Conservation (phyloP, 1,139 yeast species). For the Magnusiomyces sp. region DNA sequence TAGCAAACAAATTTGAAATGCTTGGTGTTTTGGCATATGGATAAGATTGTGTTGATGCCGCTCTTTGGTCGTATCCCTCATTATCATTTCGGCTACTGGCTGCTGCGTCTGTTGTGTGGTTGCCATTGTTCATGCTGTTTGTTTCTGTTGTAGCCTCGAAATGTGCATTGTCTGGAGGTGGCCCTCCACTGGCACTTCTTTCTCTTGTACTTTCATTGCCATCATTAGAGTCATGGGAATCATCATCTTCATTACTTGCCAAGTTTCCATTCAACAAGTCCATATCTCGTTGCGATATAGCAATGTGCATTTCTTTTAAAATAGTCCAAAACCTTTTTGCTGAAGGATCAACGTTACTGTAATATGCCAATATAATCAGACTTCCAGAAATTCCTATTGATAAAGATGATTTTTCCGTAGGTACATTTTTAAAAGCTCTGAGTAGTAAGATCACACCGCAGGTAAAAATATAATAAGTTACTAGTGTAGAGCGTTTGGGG, state of each 20-base stretch:
- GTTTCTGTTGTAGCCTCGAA: not conserved
- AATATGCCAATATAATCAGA: conserved; percentile 16
- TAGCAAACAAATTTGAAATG: not conserved
- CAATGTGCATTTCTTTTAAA: conserved; percentile 16
- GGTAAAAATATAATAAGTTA: conserved; percentile 23
- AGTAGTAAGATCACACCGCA: conserved; percentile 18
- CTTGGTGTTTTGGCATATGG: not conserved
- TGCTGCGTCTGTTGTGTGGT: not conserved
- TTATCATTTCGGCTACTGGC: not conserved
- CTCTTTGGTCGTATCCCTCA: not conserved
- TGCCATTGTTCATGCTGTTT: not conserved
- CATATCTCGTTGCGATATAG: conserved; percentile 1
- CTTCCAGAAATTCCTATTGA: conserved; percentile 17
- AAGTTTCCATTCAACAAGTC: not conserved
- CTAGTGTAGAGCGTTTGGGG: conserved; percentile 30
- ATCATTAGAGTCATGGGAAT: not conserved
- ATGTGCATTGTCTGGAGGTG: no score
- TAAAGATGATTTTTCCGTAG: conserved; percentile 16
- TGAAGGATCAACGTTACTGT: conserved; percentile 18
- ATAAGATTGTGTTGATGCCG: not conserved
- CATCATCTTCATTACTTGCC: no score
- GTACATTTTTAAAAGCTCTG: conserved; percentile 15
- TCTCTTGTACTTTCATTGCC: not conserved
- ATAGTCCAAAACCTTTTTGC: conserved; percentile 18
- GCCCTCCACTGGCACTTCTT: no score